Conservation (phyloP, 148 eudicot species). For the Persicaria tinctoria region DNA sequence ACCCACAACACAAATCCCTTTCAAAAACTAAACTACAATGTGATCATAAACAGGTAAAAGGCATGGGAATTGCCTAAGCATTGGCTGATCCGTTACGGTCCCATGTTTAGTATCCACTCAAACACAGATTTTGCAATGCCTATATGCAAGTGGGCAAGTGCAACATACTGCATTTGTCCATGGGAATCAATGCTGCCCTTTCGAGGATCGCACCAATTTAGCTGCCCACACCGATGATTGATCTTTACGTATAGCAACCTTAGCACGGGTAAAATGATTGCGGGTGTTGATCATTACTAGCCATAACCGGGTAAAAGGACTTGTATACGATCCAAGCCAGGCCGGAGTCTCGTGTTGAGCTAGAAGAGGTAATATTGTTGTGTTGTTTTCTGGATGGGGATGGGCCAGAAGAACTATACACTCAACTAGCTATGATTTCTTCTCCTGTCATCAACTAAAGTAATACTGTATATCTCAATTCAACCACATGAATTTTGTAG, state of each 20-base stretch:
- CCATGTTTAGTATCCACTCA: not conserved
- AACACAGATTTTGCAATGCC: not conserved
- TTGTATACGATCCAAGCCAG: not conserved
- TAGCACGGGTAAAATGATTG: not conserved
- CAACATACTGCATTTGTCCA: slow-evolving; percentile 2
- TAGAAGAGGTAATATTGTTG: not conserved
- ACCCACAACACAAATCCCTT: not conserved
- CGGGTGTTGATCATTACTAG: not conserved
- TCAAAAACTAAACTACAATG: not conserved
- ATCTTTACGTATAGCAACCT: not conserved
- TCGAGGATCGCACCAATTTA: not conserved
- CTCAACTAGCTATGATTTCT: not conserved
- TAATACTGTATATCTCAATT: no score
- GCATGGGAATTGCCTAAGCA: not conserved
- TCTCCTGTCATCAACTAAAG: not conserved
- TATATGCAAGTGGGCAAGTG: not conserved
- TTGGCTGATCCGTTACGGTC: not conserved
- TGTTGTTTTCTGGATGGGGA: not conserved
- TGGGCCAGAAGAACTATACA: not conserved
- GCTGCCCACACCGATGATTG: not conserved
- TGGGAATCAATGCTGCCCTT: not conserved
- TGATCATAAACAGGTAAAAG: not conserved
- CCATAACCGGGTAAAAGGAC: not conserved
- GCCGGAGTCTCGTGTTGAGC: not conserved
- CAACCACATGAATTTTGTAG: not conserved